Conservation (phyloP, 2,329 filamentous ascomycete species). For the Leptographium procerum region DNA sequence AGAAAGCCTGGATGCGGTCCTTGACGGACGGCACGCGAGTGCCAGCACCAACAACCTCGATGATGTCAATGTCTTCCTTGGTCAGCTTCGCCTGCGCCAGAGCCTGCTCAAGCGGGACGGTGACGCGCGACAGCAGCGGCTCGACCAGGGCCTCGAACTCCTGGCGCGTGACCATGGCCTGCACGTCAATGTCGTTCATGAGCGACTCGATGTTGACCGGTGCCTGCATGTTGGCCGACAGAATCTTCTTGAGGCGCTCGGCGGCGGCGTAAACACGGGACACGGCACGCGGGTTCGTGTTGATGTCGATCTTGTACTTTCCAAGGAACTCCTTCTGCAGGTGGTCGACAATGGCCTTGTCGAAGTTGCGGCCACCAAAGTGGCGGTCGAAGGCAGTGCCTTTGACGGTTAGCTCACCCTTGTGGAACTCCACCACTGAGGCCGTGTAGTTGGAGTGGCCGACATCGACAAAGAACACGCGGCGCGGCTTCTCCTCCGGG, state of each 20-base stretch:
- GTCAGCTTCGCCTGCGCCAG: slow-evolving; percentile 88
- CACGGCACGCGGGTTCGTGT: slow-evolving; percentile 77
- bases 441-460: slow-evolving; percentile 93
- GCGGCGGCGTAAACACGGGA: slow-evolving; percentile 78
- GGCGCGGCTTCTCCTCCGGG: slow-evolving; percentile 81
- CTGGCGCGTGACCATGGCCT: slow-evolving; percentile 79
- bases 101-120: slow-evolving; percentile 73
- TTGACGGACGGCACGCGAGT: slow-evolving; percentile 91
- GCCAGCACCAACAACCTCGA: slow-evolving; percentile 91
- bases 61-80: slow-evolving; percentile 79
- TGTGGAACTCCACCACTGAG: slow-evolving; percentile 91
- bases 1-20: slow-evolving; percentile 79
- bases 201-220: slow-evolving; percentile 95
- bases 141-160: slow-evolving; percentile 87
- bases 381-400: slow-evolving; percentile 86
- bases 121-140: slow-evolving; percentile 65
- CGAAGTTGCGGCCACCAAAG: slow-evolving; percentile 95
- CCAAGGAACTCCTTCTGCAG: slow-evolving; percentile 93
- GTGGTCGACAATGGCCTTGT: slow-evolving; percentile 89
- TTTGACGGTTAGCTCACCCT: slow-evolving; percentile 92
- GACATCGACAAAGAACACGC: slow-evolving; percentile 87
- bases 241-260: slow-evolving; percentile 97
- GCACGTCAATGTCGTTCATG: slow-evolving; percentile 95
- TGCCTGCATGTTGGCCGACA: slow-evolving; percentile 87
- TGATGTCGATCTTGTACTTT: slow-evolving; percentile 96